Conservation (phyloP, 257 asterid genomes). For the Nicotiana sylvestris region DNA sequence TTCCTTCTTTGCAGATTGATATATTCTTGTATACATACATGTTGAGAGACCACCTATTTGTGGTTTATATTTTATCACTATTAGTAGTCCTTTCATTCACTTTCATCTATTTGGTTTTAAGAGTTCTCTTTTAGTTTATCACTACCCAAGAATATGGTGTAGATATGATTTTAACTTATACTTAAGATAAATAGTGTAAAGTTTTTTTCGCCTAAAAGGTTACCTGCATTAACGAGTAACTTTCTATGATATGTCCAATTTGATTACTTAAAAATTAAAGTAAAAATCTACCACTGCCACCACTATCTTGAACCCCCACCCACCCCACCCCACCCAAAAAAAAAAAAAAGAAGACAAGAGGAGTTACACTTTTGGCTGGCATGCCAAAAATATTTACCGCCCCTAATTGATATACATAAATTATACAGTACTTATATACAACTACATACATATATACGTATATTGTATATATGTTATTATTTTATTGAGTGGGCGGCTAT, state of each 20-base stretch:
- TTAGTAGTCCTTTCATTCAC: not conserved
- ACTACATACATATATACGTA: too few relatives aligned
- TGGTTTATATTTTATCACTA: not conserved
- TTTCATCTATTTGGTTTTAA: not conserved
- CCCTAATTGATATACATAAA: too few relatives aligned
- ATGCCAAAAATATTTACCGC: too few relatives aligned
- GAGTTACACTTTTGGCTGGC: too few relatives aligned
- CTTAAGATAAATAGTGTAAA: not conserved
- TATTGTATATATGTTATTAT: too few relatives aligned
- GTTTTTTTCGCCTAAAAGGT: not conserved
- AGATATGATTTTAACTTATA: not conserved
- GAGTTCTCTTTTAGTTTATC: not conserved
- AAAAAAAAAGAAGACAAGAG: too few relatives aligned
- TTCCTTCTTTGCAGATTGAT: not conserved
- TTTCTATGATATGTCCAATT: too few relatives aligned
- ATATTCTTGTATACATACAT: slow-evolving; percentile 5
- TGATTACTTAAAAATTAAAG: too few relatives aligned
- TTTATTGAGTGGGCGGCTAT: too few relatives aligned
- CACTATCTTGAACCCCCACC: too few relatives aligned
- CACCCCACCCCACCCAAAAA: not conserved
- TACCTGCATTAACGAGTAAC: not conserved
- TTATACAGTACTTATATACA: too few relatives aligned
- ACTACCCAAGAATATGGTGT: not conserved
- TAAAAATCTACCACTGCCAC: not conserved
- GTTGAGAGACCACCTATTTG: slow-evolving; percentile 11